A percentile compares a stretch with the other conserved stretches of the same genome.
phyloP scores from a whole-genome alignment of 306 rosid species.

The Glycine tomentella region DNA sequence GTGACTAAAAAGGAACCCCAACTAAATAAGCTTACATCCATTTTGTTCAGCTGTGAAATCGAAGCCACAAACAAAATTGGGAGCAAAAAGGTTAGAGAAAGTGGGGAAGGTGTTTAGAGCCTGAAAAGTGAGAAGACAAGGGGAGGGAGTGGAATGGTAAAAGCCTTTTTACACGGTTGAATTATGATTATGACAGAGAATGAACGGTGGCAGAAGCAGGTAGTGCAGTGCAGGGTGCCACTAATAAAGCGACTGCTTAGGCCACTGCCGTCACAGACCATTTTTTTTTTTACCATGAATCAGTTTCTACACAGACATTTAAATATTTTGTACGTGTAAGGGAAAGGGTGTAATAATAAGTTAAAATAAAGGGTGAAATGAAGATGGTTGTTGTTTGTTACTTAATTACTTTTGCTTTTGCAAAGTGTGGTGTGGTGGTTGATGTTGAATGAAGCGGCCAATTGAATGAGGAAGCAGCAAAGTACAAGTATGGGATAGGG shows the following conservation, averaged over 20 bases:
- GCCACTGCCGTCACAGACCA: conserved; percentile 11
- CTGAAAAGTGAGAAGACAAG: neutral
- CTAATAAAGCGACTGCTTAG: neutral
- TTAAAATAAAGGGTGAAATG: neutral
- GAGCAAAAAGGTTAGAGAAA: conserved; percentile 16
- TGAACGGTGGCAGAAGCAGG: conserved; percentile 11
- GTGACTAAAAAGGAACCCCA: neutral
- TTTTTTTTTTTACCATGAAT: neutral
- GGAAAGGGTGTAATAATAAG: neutral
- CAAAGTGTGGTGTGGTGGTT: conserved; percentile 15
- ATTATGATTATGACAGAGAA: conserved; percentile 25
- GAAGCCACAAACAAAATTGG: neutral
- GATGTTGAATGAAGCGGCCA: conserved; percentile 5
- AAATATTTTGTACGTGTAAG: neutral
- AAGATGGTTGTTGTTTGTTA: neutral
- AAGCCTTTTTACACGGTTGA: conserved; percentile 20
- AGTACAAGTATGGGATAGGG: conserved; percentile 17
- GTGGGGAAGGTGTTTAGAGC: neutral
- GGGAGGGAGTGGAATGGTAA: neutral
- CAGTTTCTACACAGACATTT: neutral
- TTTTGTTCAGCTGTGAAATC: conserved; percentile 16
- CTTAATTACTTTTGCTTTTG: neutral
- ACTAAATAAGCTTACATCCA: conserved; percentile 41
- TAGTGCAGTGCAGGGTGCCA: neutral
- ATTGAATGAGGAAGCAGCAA: conserved; percentile 13